Base-by-base conservation (phyloP, 306 rosid species). In the Dicorynia guianensis region DNA sequence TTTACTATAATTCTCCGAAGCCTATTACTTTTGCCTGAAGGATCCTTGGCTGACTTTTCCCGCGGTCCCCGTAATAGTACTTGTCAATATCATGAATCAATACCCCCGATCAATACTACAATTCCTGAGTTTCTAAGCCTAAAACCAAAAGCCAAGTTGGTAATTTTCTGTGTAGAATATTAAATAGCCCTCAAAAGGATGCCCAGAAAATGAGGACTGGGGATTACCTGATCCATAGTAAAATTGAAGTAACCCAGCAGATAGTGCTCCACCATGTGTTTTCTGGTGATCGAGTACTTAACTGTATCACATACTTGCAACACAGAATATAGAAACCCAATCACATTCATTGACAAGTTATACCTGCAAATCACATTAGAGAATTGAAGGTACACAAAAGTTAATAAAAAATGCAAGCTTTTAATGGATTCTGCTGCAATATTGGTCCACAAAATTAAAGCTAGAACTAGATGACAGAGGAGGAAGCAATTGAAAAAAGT, bases 191-290 rank as follows among this genome's bases (percentile, higher is more conserved):
- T 17, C 19, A 52, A 44, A 42, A 18, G 12, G 12, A 36, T 25
- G 9, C 38, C 17, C 20, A 67, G 67, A 64, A 61, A 64, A 3
- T 36, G 36, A 18, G 50, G 46, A 56, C 15, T 30, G 33, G 30
- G 30, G 12, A 79, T 80, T 86, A 85, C 98, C 96, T 95, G 97
- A 83, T 95, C 98, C 64, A 87, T 76, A 11, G 64, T 87, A 90
- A 95, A 82, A 82, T 72, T 81, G 17, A 85, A 83, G 86, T 83
- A 86, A 72, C 60, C 59, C 33, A 82, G 81, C 4, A 86, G 56
- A 17, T 63, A 79, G 57, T 83, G 87, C 15, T 79, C 60, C 49
- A 87, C 2, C 25, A 81, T 20, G 69, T 85, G 85, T 53, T 83
- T 90, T 67, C 83, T 71, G 20, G 88, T 78, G 69, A 76, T 48